Evolutionary conservation across 192 early-diverging fungal species (phyloP).

Genomic region (Irineochytrium annulatum): DNA sequence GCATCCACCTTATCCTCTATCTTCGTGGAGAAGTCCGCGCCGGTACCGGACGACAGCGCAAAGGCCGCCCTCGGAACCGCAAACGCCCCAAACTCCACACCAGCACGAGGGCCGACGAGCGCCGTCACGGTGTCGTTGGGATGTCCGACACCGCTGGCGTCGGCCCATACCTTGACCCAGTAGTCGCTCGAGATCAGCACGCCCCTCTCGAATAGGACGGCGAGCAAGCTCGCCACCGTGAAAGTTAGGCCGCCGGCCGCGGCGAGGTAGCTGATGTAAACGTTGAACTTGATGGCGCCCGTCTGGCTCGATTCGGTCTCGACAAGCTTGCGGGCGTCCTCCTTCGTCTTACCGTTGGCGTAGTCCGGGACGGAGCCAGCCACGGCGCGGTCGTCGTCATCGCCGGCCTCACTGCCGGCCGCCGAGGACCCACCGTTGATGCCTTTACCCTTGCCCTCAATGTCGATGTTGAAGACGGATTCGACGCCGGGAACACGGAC

Average conservation of each 20-base stretch:
- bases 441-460: neutral
- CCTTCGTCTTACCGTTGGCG: slow-evolving; percentile 18
- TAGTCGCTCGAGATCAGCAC: slow-evolving; percentile 31
- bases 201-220: slow-evolving; percentile 15
- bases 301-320: slow-evolving; percentile 34
- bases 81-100: neutral
- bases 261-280: slow-evolving; percentile 39
- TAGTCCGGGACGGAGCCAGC: slow-evolving; percentile 10
- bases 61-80: neutral
- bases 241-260: slow-evolving; percentile 47
- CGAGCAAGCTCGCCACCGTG: slow-evolving; percentile 14
- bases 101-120: neutral
- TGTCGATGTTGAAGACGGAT: slow-evolving; percentile 14
- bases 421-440: neutral
- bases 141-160: slow-evolving; percentile 10
- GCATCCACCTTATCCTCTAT: slow-evolving; percentile 9
- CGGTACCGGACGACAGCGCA: neutral
- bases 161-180: slow-evolving; percentile 45
- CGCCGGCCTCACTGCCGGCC: neutral
- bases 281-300: slow-evolving; percentile 36
- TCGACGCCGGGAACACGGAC: slow-evolving; percentile 18
- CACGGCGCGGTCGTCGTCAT: slow-evolving; percentile 12
- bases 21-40: neutral
- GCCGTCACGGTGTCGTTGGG: neutral
- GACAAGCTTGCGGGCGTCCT: slow-evolving; percentile 29